phyloP scores from a whole-genome alignment of 176 grass and related monocot species.

The Oryza punctata region DNA sequence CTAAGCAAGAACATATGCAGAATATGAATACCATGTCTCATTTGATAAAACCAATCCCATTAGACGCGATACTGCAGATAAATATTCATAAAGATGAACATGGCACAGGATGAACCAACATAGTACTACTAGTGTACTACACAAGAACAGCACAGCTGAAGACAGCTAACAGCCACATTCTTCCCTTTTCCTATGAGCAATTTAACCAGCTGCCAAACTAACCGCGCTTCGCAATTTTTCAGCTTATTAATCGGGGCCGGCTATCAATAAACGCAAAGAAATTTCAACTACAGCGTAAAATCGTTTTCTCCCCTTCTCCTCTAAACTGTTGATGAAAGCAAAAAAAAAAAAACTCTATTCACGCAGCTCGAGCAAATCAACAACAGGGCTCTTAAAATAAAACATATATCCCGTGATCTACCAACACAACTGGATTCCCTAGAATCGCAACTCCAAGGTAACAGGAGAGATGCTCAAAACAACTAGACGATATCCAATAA shows the following conservation, averaged over 20 bases:
- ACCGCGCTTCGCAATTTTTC: neutral
- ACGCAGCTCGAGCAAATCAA: neutral
- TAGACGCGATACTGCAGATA: neutral
- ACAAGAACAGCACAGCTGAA: neutral
- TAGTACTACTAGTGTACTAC: neutral
- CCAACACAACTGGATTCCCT: neutral
- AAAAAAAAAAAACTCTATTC: constrained; percentile 12
- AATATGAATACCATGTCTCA: constrained; percentile 8
- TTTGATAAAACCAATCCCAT: neutral
- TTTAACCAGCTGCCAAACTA: neutral
- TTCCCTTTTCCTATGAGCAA: neutral
- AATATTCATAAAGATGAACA: neutral
- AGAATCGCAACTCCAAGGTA: neutral
- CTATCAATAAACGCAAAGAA: neutral
- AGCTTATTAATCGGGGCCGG: neutral
- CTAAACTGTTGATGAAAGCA: neutral
- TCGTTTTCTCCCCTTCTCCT: neutral
- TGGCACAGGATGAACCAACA: neutral
- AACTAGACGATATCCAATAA: neutral
- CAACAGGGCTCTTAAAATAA: neutral
- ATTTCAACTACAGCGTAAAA: neutral
- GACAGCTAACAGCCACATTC: neutral
- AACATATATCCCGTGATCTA: neutral
- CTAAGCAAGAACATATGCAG: constrained; percentile 39
- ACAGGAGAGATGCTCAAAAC: neutral